Evolutionary conservation across 176 grass and related monocot genomes (phyloP).

Genomic region (Cocos nucifera): DNA sequence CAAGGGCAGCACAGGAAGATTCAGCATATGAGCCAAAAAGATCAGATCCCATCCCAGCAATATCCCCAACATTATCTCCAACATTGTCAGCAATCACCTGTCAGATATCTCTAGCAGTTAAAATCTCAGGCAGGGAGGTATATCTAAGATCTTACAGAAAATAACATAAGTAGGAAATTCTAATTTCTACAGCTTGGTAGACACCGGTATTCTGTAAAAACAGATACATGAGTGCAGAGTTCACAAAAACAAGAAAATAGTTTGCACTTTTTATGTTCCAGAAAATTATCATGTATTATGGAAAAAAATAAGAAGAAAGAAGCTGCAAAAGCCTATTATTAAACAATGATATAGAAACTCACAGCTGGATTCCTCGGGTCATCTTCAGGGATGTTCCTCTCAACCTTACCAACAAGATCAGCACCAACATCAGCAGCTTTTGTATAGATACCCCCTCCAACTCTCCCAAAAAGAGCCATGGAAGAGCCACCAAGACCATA

Average conservation of each 20-base stretch:
- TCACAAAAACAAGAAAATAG: too few relatives aligned
- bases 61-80: conserved; percentile 91
- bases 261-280: too few relatives aligned
- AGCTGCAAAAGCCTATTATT: neutral
- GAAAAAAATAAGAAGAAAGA: neutral
- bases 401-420: conserved; percentile 86
- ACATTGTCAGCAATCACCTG: conserved; percentile 92
- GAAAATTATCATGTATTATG: too few relatives aligned
- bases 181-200: too few relatives aligned
- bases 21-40: conserved; percentile 88
- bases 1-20: conserved; percentile 82
- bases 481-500: conserved; percentile 92
- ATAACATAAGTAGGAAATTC: too few relatives aligned
- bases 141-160: too few relatives aligned
- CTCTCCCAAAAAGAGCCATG: conserved; percentile 86
- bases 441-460: conserved; percentile 86
- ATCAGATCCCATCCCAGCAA: conserved; percentile 91
- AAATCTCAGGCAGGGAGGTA: too few relatives aligned
- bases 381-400: conserved; percentile 90
- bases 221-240: too few relatives aligned
- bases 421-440: conserved; percentile 95
- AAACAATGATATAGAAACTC: conserved; percentile 22
- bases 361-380: conserved; percentile 93
- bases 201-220: too few relatives aligned
- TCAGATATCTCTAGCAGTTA: too few relatives aligned